Base-by-base conservation (phyloP, 768 basidiomycete genomes). In the Lyophyllum atratum region DNA sequence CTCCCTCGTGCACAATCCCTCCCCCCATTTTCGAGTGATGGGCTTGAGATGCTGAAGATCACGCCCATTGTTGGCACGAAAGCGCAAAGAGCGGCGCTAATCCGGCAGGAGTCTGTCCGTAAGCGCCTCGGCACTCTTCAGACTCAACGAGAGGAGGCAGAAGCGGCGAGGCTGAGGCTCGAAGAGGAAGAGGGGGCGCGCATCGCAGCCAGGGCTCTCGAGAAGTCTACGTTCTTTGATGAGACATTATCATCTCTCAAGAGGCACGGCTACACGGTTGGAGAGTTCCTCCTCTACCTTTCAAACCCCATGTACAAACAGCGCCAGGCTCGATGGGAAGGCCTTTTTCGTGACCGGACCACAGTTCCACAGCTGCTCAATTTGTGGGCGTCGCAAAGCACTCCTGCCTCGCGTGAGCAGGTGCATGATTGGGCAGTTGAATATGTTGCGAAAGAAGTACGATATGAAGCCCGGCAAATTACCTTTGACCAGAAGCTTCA, bases 241-340 rank as follows among this genome's bases (percentile, higher is more conserved):
- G 29, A 44, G 10, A 48, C 60, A 6, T 42, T 64, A 1, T 37
- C 49, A 6, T 26, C 39, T 14, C 37, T 66, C 10, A 15, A 50
- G 8, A n/a, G 45, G 2, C 46, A 55, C 12, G 56, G 59, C 1
- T 25, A 65, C 19, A 40, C 44, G 0, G 52, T 71, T 33, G 61
- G 63, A 1, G 54, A 70, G 3, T 54, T 68, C 12, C 49, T 73
- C 15, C 37, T 64, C 3, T 69, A 67, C 55, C 55, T 73, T 2
- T 70, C 66, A 22, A 62, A 72, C 54, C 71, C 72, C 0, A 25
- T 31, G 0, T 56, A 64, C 28, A 49, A 51, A 12, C 49, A 62
- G 21, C 64, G 69, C 2, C 17, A 42, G 1, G 37, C 53, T 1
- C 64, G 68, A 10, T 72, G 42, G 42, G 42, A 66, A 0, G 59